Evolutionary conservation across 176 grass and related monocot species (phyloP), one percentile per base, ranked within the genome.

Genomic region (Triticum urartu): DNA sequence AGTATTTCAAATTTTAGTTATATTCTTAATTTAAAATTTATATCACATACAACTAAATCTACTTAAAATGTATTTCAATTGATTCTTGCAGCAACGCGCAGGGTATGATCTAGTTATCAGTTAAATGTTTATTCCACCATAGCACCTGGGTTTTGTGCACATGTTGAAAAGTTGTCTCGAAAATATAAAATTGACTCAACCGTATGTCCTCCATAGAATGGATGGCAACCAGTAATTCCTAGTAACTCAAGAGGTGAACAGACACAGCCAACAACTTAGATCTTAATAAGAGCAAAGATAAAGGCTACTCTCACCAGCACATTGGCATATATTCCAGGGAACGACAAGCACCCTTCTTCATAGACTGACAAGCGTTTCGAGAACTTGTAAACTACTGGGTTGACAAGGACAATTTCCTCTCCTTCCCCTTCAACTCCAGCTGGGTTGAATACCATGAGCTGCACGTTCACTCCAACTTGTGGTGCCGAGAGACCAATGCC

Each of bases 381-480:
- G 66, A 89, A 78, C 86, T 99, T 99, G 86, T 91, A 96, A 17
- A 96, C 78, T 59, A 90, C 87, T 18, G 94, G 97, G 72, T 99
- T 99, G 32, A 99, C 90, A 64, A 99, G 97, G 66, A 99, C 85
- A 90, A 94, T 92, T 71, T 99, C 94, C 77, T 99, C 89, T 79
- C 94, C 97, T 92, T 92, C 92, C 24, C 92, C 94, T 60, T 82
- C 91, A 63, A 92, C 90, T 17, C 97, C 97, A 81, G 94, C 89
- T 70, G 88, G 83, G 72, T 99, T 99, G 62, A 96, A 99, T 43
- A 99, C 97, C 97, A 99, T 99, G 47, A 99, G 92, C 75, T 99
- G 94, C 76, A 99, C 92, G 64, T 99, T 99, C 43, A 99, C 74
- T 74, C 97, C 94, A 20, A 99, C 94, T 94, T 99, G 97, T 36